Evolutionary conservation across 2,329 filamentous ascomycete species (phyloP).

Genomic region (Aurifilum marmelostoma): DNA sequence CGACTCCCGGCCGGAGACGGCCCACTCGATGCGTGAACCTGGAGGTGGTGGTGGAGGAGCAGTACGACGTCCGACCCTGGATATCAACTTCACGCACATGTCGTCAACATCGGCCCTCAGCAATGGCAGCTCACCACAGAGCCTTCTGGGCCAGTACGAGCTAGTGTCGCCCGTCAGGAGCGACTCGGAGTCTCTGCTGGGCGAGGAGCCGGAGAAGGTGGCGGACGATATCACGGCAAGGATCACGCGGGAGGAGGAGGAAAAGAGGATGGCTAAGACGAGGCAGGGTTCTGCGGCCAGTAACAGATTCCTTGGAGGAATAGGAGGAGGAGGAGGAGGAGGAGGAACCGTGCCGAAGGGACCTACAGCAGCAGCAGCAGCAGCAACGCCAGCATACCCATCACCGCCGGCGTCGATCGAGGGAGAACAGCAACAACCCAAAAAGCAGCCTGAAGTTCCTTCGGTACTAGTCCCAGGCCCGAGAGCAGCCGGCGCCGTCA

Average conservation of each 20-base stretch:
- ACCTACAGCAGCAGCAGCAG: constrained; percentile 15
- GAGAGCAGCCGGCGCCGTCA: background rate
- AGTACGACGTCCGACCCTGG: constrained; percentile 40
- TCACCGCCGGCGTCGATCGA: constrained; percentile 43
- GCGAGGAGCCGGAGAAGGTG: constrained; percentile 37
- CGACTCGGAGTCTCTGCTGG: constrained; percentile 37
- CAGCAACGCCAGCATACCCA: constrained; percentile 32
- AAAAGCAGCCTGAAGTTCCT: background rate
- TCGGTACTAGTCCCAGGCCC: constrained; percentile 11
- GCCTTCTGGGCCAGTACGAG: constrained; percentile 47
- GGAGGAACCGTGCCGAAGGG: background rate
- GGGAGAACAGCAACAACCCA: constrained; percentile 22
- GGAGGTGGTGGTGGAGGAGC: constrained; percentile 31
- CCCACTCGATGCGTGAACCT: constrained; percentile 42
- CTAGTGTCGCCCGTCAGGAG: constrained; percentile 35
- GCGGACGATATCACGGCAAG: constrained; percentile 34
- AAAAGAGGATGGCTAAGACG: constrained; percentile 26
- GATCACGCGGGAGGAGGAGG: constrained; percentile 32
- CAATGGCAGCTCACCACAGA: constrained; percentile 37
- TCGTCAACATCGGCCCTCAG: constrained; percentile 35
- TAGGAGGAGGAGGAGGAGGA: background rate
- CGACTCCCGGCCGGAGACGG: constrained; percentile 38
- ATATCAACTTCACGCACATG: constrained; percentile 47
- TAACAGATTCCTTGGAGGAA: background rate
- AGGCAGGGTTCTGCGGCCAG: constrained; percentile 21